Conservation (phyloP, 2,329 filamentous ascomycete genomes). For the Neodidymelliopsis sp. region DNA sequence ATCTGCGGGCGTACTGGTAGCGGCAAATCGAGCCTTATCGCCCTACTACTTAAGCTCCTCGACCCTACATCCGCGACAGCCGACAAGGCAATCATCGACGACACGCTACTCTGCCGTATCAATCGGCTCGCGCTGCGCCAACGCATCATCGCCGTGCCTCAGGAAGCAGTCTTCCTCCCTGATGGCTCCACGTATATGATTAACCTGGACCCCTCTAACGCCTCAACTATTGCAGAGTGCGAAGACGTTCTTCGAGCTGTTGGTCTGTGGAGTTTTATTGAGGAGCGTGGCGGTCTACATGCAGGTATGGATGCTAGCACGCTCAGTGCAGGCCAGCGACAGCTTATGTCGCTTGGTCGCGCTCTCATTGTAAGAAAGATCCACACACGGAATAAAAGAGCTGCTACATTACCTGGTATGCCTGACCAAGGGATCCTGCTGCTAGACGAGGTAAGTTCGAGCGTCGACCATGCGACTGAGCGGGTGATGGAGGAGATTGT, state of each 20-base stretch:
- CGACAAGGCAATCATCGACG: slow-evolving; percentile 17
- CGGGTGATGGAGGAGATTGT: slow-evolving; percentile 63
- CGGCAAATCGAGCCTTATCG: slow-evolving; percentile 33
- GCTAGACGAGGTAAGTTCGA: slow-evolving; percentile 38
- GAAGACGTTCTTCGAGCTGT: slow-evolving; percentile 52
- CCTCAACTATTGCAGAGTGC: slow-evolving; percentile 45
- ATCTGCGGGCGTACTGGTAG: slow-evolving; percentile 61
- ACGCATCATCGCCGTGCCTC: slow-evolving; percentile 54
- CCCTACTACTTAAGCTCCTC: slow-evolving; percentile 20
- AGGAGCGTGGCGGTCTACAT: slow-evolving; percentile 21
- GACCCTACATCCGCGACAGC: slow-evolving; percentile 7
- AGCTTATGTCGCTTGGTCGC: slow-evolving; percentile 67
- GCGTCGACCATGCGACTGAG: slow-evolving; percentile 65
- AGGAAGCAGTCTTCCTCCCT: slow-evolving; percentile 58
- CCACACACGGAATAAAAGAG: no score
- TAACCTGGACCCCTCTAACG: slow-evolving; percentile 54
- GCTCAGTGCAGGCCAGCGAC: slow-evolving; percentile 60
- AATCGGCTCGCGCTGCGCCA: slow-evolving; percentile 18
- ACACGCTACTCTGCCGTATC: slow-evolving; percentile 10
- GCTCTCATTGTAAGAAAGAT: no score
- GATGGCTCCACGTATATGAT: slow-evolving; percentile 49
- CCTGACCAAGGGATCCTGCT: slow-evolving; percentile 25
- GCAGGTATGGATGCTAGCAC: slow-evolving; percentile 12
- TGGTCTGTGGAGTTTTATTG: slow-evolving; percentile 49
- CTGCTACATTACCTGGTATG: no score